phyloP scores from a whole-genome alignment of 2,329 filamentous ascomycete genomes.

The Bipolaris victoriae region DNA sequence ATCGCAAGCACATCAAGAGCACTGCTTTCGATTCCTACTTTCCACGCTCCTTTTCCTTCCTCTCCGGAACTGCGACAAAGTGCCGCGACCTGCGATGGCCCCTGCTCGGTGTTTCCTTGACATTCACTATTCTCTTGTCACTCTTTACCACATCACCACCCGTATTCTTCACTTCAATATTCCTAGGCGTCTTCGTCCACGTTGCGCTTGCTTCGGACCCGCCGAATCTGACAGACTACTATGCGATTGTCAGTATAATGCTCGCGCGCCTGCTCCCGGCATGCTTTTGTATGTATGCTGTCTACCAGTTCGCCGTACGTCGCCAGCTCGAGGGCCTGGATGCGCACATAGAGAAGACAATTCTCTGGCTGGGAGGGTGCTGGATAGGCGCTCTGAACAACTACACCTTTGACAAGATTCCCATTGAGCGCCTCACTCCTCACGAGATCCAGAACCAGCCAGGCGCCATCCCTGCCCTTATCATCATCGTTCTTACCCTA shows the following conservation, averaged over 20 bases:
- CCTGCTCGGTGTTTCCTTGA: constrained; percentile 78
- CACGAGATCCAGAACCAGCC: constrained; percentile 90
- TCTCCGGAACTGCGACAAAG: constrained; percentile 67
- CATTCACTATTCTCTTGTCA: constrained; percentile 78
- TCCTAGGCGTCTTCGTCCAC: constrained; percentile 84
- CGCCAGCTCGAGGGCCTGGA: constrained; percentile 74
- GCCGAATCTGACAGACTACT: constrained; percentile 70
- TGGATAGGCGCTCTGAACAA: constrained; percentile 94
- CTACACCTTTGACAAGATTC: constrained; percentile 93
- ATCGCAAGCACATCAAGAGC: constrained; percentile 76
- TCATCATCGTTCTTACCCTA: constrained; percentile 76
- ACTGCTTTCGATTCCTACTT: constrained; percentile 86
- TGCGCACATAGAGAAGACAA: constrained; percentile 86
- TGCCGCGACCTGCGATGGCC: constrained; percentile 84
- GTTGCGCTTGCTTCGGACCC: constrained; percentile 90
- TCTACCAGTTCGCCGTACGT: constrained; percentile 81
- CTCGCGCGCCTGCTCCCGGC: constrained; percentile 85
- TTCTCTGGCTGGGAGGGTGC: constrained; percentile 86
- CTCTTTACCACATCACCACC: constrained; percentile 80
- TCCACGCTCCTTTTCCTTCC: constrained; percentile 82
- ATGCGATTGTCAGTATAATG: constrained; percentile 76
- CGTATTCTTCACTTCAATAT: constrained; percentile 84
- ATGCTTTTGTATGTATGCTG: constrained; percentile 83
- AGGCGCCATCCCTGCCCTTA: constrained; percentile 81
- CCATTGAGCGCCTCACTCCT: constrained; percentile 87